These are phyloP conservation scores for Limonium bicolor DNA, from an alignment of 148 eudicot species.

Conservation along the genomic window DNA sequence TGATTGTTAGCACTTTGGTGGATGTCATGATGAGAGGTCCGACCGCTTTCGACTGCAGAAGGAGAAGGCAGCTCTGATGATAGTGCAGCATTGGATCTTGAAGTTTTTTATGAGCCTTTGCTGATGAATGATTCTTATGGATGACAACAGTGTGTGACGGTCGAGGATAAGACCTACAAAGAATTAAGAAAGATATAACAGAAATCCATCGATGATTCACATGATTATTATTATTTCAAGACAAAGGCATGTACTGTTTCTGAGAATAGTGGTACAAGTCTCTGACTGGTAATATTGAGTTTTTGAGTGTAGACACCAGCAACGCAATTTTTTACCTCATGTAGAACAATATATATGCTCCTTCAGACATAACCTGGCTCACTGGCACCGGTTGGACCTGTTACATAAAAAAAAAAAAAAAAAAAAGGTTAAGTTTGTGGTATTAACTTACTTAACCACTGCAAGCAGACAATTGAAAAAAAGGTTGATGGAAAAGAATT, in stretches of 20 bases:
- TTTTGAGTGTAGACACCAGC: no score
- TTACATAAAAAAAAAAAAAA: slow-evolving; percentile 5
- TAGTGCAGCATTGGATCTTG: slow-evolving; percentile 17
- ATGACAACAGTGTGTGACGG: slow-evolving; percentile 7
- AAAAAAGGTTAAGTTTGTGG: slow-evolving; percentile 5
- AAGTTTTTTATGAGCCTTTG: slow-evolving; percentile 1
- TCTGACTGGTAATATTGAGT: no score
- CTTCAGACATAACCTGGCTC: slow-evolving; percentile 85
- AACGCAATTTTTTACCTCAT: slow-evolving; percentile 70
- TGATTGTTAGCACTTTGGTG: slow-evolving; percentile 21
- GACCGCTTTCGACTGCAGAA: background rate
- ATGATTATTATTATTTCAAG: background rate
- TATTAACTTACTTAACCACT: background rate
- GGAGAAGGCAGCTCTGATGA: slow-evolving; percentile 6
- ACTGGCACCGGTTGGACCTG: slow-evolving; percentile 65
- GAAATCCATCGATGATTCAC: no score
- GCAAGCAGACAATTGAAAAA: no score
- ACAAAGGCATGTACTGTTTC: no score
- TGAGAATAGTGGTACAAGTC: no score
- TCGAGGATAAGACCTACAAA: slow-evolving; percentile 57
- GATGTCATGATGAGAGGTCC: slow-evolving; percentile 9
- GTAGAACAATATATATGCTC: slow-evolving; percentile 84
- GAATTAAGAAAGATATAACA: background rate
- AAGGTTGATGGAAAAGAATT: background rate
- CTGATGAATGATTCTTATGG: background rate